Base-by-base conservation (phyloP, 257 asterid genomes). In the Striga asiatica region DNA sequence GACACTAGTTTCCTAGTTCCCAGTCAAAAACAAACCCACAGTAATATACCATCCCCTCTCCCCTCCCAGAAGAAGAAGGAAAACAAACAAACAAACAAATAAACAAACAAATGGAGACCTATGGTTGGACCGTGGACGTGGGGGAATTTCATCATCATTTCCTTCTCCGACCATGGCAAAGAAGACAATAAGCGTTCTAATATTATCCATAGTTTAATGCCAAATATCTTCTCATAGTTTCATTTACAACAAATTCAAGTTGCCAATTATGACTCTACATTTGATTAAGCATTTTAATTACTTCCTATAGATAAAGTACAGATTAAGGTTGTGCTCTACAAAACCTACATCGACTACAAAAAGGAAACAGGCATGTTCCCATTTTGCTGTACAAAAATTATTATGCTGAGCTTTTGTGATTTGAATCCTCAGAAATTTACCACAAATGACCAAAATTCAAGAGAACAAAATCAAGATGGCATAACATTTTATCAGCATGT, bases 371-470 rank as follows among this genome's bases (percentile, higher is more conserved):
- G 46, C 37, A 19, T 14, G 42, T 27, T 25, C 20, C 19, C 50
- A n/a, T 34, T 34, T 27, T 2, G 22, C 53, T 20, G 22, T 8
- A 27, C 20, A 50, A 66, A 10, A 22, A 19, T 22, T 5, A 39
- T n/a, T 39, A 2, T 3, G 17, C 54, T 31, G 17, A 5, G 21
- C 14, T 29, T 60, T 27, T 14, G 41, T 34, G 56, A 56, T 17
- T 41, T 54, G 32, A 19, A 54, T 59, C 29, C 37, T 43, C 38
- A 11, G 60, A 29, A 23, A 34, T 22, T 35, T 53, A 35, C 52
- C 58, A 17, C 56, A 66, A 42, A 34, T 9, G 28, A 20, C 27
- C 50, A 58, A 1, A 14, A 23, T 7, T 27, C 29, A 21, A 17
- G 43, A 4, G 47, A 18, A 32, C 13, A 25, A n/a, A 57, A 28